Percentiles rank a stretch among this genome's conserved stretches.
phyloP scores from a whole-genome alignment of 2,329 filamentous ascomycete genomes.

The Podosphaera fusca region DNA sequence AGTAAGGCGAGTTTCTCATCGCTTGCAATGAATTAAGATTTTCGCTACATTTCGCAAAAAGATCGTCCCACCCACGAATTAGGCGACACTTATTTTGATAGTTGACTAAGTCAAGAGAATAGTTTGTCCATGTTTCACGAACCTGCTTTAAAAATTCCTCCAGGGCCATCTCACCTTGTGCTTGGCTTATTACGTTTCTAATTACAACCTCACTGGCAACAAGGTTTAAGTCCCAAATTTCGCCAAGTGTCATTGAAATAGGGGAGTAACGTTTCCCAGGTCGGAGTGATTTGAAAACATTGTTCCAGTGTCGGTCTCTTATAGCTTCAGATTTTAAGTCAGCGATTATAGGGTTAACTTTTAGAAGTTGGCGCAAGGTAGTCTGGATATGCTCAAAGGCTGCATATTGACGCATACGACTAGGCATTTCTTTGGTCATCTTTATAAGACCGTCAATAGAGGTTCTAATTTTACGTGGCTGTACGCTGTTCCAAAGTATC shows the following conservation, averaged over 20 bases:
- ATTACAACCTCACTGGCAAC: conserved; percentile 71
- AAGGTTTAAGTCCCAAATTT: conserved; percentile 94
- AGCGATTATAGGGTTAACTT: conserved; percentile 67
- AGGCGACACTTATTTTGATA: conserved; percentile 97
- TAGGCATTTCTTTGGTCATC: conserved; percentile 98
- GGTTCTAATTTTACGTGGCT: conserved; percentile 76
- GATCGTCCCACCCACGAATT: conserved; percentile 91
- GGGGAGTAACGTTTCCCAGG: conserved; percentile 86
- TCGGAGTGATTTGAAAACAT: conserved; percentile 89
- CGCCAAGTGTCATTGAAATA: conserved; percentile 85
- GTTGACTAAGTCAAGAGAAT: conserved; percentile 77
- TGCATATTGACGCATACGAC: conserved; percentile 94
- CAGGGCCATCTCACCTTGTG: conserved; percentile 91
- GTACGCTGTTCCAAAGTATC: conserved; percentile 80
- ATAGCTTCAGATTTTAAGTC: conserved; percentile 95
- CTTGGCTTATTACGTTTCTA: conserved; percentile 80
- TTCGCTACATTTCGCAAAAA: conserved; percentile 96
- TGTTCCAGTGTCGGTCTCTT: conserved; percentile 86
- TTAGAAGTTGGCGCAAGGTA: conserved; percentile 67
- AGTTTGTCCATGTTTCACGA: conserved; percentile 89
- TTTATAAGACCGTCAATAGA: conserved; percentile 83
- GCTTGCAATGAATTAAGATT: conserved; percentile 93
- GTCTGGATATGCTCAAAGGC: conserved; percentile 98
- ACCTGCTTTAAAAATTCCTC: conserved; percentile 96
- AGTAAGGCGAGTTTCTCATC: conserved; percentile 97